Evolutionary conservation across 129 eudicot genomes (phyloP).

Genomic region (Artemisia tridentata): DNA sequence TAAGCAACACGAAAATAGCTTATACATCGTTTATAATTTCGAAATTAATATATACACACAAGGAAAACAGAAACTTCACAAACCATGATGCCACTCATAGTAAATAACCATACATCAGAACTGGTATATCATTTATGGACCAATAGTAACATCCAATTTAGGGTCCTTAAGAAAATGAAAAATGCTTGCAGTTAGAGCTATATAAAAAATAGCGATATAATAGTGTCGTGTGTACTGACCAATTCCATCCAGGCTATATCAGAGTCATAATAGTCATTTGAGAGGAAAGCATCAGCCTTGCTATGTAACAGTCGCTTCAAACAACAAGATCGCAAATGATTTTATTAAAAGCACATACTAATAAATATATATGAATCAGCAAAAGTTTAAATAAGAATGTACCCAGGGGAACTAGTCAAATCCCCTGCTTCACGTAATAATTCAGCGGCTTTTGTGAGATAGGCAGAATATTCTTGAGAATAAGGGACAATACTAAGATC

Average conservation of each 20-base stretch:
- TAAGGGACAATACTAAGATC: slow-evolving; percentile 66
- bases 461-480: slow-evolving; percentile 55
- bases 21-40: too few relatives aligned
- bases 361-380: neutral
- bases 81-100: too few relatives aligned
- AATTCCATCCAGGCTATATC: slow-evolving; percentile 98
- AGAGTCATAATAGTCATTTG: slow-evolving; percentile 94
- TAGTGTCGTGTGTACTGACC: slow-evolving; percentile 46
- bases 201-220: neutral
- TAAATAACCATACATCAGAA: too few relatives aligned
- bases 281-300: slow-evolving; percentile 88
- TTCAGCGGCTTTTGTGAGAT: slow-evolving; percentile 65
- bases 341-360: neutral
- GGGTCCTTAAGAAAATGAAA: slow-evolving; percentile 59
- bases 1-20: too few relatives aligned
- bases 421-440: slow-evolving; percentile 81
- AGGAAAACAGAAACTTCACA: too few relatives aligned
- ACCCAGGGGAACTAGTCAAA: slow-evolving; percentile 73
- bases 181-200: slow-evolving; percentile 4
- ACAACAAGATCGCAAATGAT: slow-evolving; percentile 43
- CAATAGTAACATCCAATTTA: slow-evolving; percentile 92
- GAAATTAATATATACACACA: too few relatives aligned
- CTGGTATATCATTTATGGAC: too few relatives aligned
- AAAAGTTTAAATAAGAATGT: neutral
- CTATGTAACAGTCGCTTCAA: slow-evolving; percentile 80